Evolutionary conservation across 176 grass and related monocot genomes (phyloP).

Genomic region (Zea luxurians): DNA sequence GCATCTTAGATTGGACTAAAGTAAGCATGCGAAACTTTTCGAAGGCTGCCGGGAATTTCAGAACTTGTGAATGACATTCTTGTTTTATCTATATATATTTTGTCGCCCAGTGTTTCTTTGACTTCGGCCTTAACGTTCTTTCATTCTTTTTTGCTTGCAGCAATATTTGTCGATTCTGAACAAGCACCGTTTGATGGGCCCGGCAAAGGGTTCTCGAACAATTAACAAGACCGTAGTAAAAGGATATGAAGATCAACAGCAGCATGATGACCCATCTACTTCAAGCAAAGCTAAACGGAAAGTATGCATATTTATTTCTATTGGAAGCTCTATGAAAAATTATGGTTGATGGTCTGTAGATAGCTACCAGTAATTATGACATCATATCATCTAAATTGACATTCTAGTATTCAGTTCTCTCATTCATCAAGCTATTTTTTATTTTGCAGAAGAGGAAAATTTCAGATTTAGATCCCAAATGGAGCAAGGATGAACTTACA

Average conservation of each 20-base stretch:
- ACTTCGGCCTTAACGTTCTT: conserved; percentile 26
- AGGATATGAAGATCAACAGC: conserved; percentile 33
- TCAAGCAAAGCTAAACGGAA: conserved; percentile 53
- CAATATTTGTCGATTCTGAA: conserved; percentile 27
- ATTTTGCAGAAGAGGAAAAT: conserved; percentile 50
- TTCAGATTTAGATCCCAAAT: conserved; percentile 47
- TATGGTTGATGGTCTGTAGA: conserved; percentile 17
- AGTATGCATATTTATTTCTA: conserved; percentile 40
- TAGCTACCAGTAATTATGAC: conserved; percentile 18
- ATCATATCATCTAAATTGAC: conserved; percentile 12
- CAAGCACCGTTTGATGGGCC: conserved; percentile 38
- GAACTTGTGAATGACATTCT: background rate
- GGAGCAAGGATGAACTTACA: conserved; percentile 57
- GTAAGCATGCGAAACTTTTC: background rate
- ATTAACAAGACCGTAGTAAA: conserved; percentile 46
- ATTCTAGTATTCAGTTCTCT: background rate
- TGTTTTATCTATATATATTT: background rate
- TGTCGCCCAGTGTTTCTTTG: background rate
- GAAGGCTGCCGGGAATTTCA: background rate
- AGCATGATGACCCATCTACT: conserved; percentile 42
- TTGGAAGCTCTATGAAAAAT: conserved; percentile 26
- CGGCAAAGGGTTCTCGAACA: conserved; percentile 51
- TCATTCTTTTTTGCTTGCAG: conserved; percentile 31
- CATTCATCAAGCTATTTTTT: conserved; percentile 29
- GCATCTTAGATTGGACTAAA: conserved; percentile 2